A percentile compares a stretch with the other conserved stretches of the same genome.
These are phyloP conservation scores for Myriangium duriaei DNA, from an alignment of 2,329 filamentous ascomycete species.

Conservation along the genomic window DNA sequence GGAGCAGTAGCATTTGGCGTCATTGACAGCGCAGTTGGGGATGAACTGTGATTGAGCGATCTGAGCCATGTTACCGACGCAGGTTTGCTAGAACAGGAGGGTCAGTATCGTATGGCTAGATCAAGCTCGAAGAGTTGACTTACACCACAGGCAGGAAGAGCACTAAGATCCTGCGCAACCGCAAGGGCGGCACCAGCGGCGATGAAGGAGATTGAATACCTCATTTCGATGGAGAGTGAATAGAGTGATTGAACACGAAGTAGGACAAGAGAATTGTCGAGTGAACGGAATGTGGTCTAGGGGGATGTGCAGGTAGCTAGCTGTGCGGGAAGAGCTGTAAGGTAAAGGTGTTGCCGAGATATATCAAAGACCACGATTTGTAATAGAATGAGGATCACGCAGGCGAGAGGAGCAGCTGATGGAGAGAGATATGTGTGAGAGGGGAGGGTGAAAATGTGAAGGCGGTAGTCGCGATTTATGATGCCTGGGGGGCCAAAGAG, in stretches of 20 bases:
- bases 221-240: slow-evolving; percentile 20
- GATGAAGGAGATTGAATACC: slow-evolving; percentile 20
- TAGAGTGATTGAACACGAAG: not conserved
- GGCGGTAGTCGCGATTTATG: too few species aligned
- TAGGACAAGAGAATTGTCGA: not conserved
- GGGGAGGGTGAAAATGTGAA: too few species aligned
- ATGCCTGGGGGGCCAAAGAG: too few species aligned
- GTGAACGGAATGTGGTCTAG: too few species aligned
- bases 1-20: slow-evolving; percentile 25
- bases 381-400: not conserved
- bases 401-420: not conserved
- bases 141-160: slow-evolving; percentile 25
- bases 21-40: slow-evolving; percentile 20
- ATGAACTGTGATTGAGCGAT: slow-evolving; percentile 18
- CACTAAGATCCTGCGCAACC: slow-evolving; percentile 21
- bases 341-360: not conserved
- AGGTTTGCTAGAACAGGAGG: slow-evolving; percentile 19
- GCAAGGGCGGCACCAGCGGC: slow-evolving; percentile 22
- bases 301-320: not conserved
- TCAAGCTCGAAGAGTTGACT: slow-evolving; percentile 12
- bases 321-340: slow-evolving; percentile 5
- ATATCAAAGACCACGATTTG: not conserved
- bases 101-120: slow-evolving; percentile 2
- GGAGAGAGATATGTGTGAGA: not conserved
- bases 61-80: slow-evolving; percentile 25